Evolutionary conservation across 805 yeast species (phyloP).

Genomic region (Wickerhamomyces queroliae): DNA sequence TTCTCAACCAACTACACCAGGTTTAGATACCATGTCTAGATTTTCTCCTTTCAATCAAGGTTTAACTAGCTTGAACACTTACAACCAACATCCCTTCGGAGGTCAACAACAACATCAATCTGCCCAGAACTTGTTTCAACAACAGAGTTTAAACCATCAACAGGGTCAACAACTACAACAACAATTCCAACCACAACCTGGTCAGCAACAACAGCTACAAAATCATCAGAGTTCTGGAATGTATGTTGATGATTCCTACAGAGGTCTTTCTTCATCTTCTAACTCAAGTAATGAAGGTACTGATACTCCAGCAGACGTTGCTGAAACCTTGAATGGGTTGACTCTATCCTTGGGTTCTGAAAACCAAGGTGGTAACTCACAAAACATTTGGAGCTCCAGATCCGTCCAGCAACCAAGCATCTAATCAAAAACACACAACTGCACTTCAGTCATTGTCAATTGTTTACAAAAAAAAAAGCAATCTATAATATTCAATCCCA

Average conservation of each 20-base stretch:
- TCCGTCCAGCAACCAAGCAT: constrained; percentile 1
- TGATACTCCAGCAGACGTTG: constrained; percentile 13
- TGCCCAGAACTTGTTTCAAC: constrained; percentile 2
- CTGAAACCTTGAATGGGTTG: constrained; percentile 19
- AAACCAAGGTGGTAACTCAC: not conserved
- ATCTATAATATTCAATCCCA: not conserved
- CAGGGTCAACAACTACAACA: constrained; percentile 1
- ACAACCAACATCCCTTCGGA: constrained; percentile 4
- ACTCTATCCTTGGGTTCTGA: constrained; percentile 19
- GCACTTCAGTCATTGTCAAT: too few relatives aligned
- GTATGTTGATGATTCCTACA: not conserved
- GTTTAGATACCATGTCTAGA: constrained; percentile 21
- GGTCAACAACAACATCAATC: constrained; percentile 1
- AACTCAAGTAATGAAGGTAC: constrained; percentile 10
- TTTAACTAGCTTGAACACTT: not conserved
- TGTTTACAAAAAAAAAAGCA: too few relatives aligned
- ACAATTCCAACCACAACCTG: constrained; percentile 5
- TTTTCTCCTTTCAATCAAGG: constrained; percentile 11
- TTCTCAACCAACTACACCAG: constrained; percentile 27
- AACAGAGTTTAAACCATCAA: too few relatives aligned
- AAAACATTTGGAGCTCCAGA: constrained; percentile 23
- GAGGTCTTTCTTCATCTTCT: not conserved
- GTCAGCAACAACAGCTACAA: constrained; percentile 7
- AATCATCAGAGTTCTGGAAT: constrained; percentile 1
- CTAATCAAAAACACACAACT: too few relatives aligned